Evolutionary conservation across 805 yeast genomes (phyloP).

Genomic region (Blastobotrys chiropterorum): DNA sequence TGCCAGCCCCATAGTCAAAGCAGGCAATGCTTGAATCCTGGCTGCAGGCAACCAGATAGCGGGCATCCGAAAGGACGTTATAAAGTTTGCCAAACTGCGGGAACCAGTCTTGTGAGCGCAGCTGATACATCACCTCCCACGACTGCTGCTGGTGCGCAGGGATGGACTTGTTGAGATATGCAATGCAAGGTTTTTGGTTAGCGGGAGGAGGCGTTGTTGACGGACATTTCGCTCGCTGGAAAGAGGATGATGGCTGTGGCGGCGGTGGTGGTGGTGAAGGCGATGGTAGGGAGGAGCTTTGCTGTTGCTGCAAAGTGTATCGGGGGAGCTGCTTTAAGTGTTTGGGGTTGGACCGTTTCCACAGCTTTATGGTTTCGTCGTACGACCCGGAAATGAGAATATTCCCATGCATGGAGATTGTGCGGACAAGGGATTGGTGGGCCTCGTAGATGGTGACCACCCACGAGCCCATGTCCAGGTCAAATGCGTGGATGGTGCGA

Average conservation of each 20-base stretch:
- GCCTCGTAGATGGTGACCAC: slow-evolving; percentile 17
- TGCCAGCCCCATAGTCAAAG: slow-evolving; percentile 6
- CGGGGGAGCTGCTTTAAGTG: neutral
- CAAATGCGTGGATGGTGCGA: slow-evolving; percentile 29
- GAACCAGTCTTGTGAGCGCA: slow-evolving; percentile 1
- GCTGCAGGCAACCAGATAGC: slow-evolving; percentile 6
- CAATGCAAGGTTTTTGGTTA: neutral
- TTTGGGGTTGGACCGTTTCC: slow-evolving; percentile 38
- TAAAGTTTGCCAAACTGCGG: slow-evolving; percentile 1
- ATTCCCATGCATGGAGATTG: slow-evolving; percentile 22
- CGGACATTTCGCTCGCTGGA: neutral
- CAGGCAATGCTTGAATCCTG: slow-evolving; percentile 1
- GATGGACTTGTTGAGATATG: slow-evolving; percentile 1
- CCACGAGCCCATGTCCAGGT: slow-evolving; percentile 18
- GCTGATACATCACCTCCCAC: slow-evolving; percentile 4
- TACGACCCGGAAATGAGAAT: slow-evolving; percentile 61
- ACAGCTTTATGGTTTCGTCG: slow-evolving; percentile 75
- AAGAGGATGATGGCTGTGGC: too few relatives aligned
- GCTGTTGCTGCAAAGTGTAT: slow-evolving; percentile 1
- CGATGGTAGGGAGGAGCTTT: too few relatives aligned
- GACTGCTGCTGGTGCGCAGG: slow-evolving; percentile 1
- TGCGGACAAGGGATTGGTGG: slow-evolving; percentile 1
- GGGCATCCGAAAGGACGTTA: neutral
- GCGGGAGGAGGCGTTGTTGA: neutral
- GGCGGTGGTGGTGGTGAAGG: neutral